Evolutionary conservation across 129 eudicot species (phyloP).

Genomic region (Tagetes patula): DNA sequence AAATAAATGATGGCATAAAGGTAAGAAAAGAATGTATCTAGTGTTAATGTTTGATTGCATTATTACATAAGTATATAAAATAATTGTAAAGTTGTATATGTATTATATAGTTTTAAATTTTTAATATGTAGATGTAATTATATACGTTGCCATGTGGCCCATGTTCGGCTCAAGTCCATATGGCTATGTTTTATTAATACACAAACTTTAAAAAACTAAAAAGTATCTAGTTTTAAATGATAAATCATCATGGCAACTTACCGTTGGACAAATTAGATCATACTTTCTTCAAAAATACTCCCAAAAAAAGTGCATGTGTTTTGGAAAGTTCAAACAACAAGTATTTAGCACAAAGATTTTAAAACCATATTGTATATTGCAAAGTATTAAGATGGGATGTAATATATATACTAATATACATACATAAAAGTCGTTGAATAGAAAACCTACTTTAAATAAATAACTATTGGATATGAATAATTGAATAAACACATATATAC

Average conservation of each 20-base stretch:
- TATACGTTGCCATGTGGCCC: slow-evolving; percentile 20
- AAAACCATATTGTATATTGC: not conserved
- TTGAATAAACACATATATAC: too few relatives aligned
- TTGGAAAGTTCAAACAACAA: slow-evolving; percentile 27
- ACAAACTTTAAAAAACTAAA: not conserved
- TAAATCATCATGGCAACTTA: slow-evolving; percentile 6
- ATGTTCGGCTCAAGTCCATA: slow-evolving; percentile 23
- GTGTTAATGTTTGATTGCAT: slow-evolving; percentile 32
- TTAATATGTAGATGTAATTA: slow-evolving; percentile 21
- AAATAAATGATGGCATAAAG: slow-evolving; percentile 6
- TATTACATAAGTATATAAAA: slow-evolving; percentile 22
- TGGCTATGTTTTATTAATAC: not conserved
- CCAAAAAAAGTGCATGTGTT: slow-evolving; percentile 14
- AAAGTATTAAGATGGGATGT: not conserved
- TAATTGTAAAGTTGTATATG: slow-evolving; percentile 7
- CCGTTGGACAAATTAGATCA: slow-evolving; percentile 24
- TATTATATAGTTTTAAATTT: not conserved
- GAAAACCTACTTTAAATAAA: too few relatives aligned
- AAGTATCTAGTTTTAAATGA: slow-evolving; percentile 10
- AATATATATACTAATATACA: not conserved
- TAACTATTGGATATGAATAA: too few relatives aligned
- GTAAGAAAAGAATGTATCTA: slow-evolving; percentile 26
- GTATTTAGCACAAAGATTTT: slow-evolving; percentile 25
- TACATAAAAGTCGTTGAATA: not conserved
- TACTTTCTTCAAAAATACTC: slow-evolving; percentile 17